Base-by-base conservation (phyloP, 129 eudicot genomes). In the Silybum marianum region DNA sequence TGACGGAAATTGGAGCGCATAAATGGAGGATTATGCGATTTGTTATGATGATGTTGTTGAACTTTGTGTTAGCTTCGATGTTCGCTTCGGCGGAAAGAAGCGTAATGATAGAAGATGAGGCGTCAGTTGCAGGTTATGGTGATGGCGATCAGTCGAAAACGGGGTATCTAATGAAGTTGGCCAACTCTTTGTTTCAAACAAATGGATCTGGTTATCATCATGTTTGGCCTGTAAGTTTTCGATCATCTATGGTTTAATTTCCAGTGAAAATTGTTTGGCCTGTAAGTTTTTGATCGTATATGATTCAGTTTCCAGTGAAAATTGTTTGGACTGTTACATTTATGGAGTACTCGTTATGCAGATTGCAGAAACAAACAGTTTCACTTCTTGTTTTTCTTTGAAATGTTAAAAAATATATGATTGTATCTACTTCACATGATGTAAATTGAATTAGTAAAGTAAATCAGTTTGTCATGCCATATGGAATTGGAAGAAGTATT, bases 141-240 rank as follows among this genome's bases (percentile, higher is more conserved):
- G 73, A 75, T 38, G 80, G 48, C 25, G 85, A 79, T 40, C 80
- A 69, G 74, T 72, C 91, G n/a, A 80, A 75, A 11, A 65, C 82
- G 25, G 79, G 51, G 73, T 74, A 71, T 30, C 38, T 86, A 3
- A 69, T 83, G 19, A 71, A 81, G 69, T 9, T 95, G 26, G 74
- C 82, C 38, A 85, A 89, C 83, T 88, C 85, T 81, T 54, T 92
- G 66, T 95, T 94, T 93, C 91, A 87, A 51, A 39, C 87, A 0
- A 80, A 81, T 86, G 81, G 86, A 86, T 85, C 91, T 4, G 94
- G 96, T 19, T 95, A 95, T 84, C 96, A 90, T 9, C 99, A 92
- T 87, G 90, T 95, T 81, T 95, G 99, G 99, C 99, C 99, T 75
- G 99, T 95, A 88, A 91, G 90, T 84, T n/a, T 78, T 36, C 22